These are phyloP conservation scores for Talaromyces stipitatus DNA, from an alignment of 495 filamentous ascomycete species.

Conservation along the genomic window DNA sequence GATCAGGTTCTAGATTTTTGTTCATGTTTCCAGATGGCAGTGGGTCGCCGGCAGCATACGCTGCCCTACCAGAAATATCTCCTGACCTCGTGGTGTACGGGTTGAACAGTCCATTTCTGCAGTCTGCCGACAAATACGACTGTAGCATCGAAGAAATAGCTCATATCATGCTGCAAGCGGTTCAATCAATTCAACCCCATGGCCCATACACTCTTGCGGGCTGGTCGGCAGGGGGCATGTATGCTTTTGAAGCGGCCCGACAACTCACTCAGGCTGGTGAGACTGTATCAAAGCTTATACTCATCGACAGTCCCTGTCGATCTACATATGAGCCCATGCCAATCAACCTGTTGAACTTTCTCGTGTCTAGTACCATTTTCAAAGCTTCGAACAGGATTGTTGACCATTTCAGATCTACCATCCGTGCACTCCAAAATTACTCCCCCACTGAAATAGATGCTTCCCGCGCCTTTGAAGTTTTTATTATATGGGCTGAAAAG, in stretches of 20 bases:
- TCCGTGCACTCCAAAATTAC: conserved; percentile 67
- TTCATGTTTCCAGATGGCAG: conserved; percentile 46
- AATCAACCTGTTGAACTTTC: conserved; percentile 65
- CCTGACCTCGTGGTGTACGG: background rate
- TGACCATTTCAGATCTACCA: conserved; percentile 72
- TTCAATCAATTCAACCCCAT: background rate
- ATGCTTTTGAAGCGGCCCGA: conserved; percentile 77
- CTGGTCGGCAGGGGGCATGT: conserved; percentile 84
- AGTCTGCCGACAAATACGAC: background rate
- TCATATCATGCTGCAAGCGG: background rate
- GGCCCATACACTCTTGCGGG: conserved; percentile 20
- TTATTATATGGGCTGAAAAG: background rate
- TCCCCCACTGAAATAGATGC: conserved; percentile 42
- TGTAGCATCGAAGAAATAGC: background rate
- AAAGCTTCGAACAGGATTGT: conserved; percentile 63
- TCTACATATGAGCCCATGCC: conserved; percentile 71
- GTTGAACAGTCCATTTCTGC: conserved; percentile 3
- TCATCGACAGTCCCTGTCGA: conserved; percentile 79
- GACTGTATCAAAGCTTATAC: conserved; percentile 60
- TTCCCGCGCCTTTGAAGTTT: conserved; percentile 44
- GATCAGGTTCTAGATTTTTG: conserved; percentile 31
- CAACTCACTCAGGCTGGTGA: conserved; percentile 60
- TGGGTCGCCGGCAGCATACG: conserved; percentile 36
- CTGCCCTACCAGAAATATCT: background rate
- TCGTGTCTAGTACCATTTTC: conserved; percentile 70